Evolutionary conservation across 345 rosid species (phyloP).

Genomic region (Triadica sebifera): DNA sequence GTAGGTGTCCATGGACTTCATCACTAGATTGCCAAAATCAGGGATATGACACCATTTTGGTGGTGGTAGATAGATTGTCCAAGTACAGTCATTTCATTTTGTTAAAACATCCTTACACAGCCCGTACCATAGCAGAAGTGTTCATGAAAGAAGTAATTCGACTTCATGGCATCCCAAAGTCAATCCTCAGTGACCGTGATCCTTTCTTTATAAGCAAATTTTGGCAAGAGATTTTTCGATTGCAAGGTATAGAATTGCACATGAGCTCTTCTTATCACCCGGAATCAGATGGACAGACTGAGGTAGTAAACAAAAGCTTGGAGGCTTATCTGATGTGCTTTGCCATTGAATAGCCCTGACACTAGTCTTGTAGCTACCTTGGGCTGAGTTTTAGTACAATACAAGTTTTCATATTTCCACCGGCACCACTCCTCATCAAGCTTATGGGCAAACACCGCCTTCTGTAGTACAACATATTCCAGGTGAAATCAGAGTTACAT

Average conservation of each 20-base stretch:
- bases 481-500: background rate
- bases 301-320: background rate
- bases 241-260: background rate
- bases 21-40: background rate
- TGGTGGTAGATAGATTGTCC: background rate
- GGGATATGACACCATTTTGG: background rate
- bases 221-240: background rate
- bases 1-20: background rate
- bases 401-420: background rate
- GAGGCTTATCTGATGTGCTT: background rate
- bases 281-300: background rate
- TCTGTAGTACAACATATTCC: background rate
- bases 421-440: background rate
- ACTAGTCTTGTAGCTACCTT: background rate
- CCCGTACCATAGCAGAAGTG: background rate
- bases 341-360: background rate
- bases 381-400: background rate
- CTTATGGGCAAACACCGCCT: no score
- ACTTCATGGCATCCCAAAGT: background rate
- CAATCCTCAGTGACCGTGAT: background rate
- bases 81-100: background rate
- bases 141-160: background rate
- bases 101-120: background rate
- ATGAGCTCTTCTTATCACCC: background rate
- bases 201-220: background rate